Evolutionary conservation across 73 alveolate species (phyloP).

Genomic region (Symbiodinium natans): DNA sequence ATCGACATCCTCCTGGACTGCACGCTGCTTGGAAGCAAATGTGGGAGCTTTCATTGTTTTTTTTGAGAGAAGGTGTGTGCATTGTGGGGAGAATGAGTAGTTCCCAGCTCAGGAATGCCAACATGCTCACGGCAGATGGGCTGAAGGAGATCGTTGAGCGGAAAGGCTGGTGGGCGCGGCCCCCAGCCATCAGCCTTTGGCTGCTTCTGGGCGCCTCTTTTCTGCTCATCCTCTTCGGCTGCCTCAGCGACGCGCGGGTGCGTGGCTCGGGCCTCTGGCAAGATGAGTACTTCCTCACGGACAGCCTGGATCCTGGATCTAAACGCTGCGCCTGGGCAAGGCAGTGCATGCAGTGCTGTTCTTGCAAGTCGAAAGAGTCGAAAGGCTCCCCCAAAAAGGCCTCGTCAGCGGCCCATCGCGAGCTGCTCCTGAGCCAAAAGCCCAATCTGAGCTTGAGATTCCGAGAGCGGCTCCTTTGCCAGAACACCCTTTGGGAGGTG

Average conservation of each 20-base stretch:
- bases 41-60: too few relatives aligned
- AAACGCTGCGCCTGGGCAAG: too few relatives aligned
- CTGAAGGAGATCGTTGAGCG: neutral
- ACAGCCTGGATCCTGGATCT: too few relatives aligned
- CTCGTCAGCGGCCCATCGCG: too few relatives aligned
- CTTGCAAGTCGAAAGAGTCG: too few relatives aligned
- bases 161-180: neutral
- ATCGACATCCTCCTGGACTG: slow-evolving; percentile 35
- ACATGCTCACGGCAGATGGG: neutral
- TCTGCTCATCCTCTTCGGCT: neutral
- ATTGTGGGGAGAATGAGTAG: too few relatives aligned
- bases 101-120: neutral
- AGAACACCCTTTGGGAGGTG: neutral
- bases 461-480: neutral
- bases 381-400: too few relatives aligned
- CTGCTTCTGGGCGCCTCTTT: neutral
- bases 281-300: neutral
- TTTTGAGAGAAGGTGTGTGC: too few relatives aligned
- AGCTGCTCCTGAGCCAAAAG: neutral
- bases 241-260: neutral
- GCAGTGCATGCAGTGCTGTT: too few relatives aligned
- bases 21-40: neutral
- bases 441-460: neutral
- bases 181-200: neutral
- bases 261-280: neutral